phyloP scores from a whole-genome alignment of 139 green algal genomes.

The Chloropicon primus region DNA sequence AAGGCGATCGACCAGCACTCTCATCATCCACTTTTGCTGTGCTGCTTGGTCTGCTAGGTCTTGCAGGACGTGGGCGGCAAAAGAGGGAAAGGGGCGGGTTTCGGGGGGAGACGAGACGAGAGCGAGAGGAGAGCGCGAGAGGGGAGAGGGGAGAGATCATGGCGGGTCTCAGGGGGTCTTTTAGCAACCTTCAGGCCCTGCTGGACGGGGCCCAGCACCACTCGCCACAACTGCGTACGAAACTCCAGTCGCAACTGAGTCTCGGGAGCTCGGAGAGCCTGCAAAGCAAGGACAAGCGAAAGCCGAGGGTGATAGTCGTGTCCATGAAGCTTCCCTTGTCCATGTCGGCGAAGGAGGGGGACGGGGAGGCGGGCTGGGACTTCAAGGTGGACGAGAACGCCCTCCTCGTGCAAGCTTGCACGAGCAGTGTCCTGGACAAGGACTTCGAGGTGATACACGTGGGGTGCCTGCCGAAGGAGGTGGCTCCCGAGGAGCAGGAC shows the following conservation, averaged over 20 bases:
- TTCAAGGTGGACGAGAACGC: conserved; percentile 94
- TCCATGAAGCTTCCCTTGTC: not conserved
- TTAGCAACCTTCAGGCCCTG: not conserved
- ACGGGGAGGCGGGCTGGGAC: conserved; percentile 34
- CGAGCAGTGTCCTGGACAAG: conserved; percentile 30
- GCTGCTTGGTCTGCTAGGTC: too few relatives aligned
- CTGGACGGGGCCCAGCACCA: not conserved
- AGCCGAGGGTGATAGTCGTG: not conserved
- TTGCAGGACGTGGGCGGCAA: too few relatives aligned
- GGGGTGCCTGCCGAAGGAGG: conserved; percentile 62
- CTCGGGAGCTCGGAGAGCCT: not conserved
- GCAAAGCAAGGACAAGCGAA: not conserved
- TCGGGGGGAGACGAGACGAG: too few relatives aligned
- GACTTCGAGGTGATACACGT: conserved; percentile 68
- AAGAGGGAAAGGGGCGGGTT: too few relatives aligned
- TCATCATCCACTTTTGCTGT: too few relatives aligned
- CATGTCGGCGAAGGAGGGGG: not conserved
- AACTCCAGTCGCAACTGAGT: not conserved
- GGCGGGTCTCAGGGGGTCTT: not conserved
- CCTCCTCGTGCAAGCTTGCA: conserved; percentile 67
- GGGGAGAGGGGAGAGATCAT: too few relatives aligned
- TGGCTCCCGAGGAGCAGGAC: conserved; percentile 65
- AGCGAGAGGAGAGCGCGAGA: too few relatives aligned
- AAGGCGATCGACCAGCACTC: too few relatives aligned
- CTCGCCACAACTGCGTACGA: not conserved